Evolutionary conservation across 176 grass and related monocot species (phyloP).

Genomic region (Puya raimondii): DNA sequence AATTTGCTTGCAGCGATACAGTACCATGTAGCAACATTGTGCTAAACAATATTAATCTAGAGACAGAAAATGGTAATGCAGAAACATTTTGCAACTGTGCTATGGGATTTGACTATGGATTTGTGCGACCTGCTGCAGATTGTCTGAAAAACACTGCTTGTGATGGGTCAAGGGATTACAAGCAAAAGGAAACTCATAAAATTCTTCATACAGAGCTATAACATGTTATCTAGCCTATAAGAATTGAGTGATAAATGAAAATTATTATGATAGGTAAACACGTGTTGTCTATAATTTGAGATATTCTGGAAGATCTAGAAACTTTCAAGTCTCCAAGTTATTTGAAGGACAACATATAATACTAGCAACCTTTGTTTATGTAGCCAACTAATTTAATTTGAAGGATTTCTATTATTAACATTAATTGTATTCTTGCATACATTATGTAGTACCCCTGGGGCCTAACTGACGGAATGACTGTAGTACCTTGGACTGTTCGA

Average conservation of each 20-base stretch:
- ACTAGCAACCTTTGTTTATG: neutral
- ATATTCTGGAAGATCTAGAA: neutral
- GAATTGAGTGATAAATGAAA: neutral
- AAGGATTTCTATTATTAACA: neutral
- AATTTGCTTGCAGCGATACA: constrained; percentile 76
- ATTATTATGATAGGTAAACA: neutral
- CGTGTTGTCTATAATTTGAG: neutral
- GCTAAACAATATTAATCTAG: constrained; percentile 56
- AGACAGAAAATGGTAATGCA: constrained; percentile 28
- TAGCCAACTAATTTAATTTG: neutral
- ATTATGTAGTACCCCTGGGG: no score
- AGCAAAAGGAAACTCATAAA: neutral
- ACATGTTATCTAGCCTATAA: neutral
- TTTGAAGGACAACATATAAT: neutral
- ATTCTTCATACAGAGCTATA: neutral
- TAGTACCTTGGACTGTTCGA: no score
- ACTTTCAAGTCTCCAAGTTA: neutral
- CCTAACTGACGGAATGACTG: no score
- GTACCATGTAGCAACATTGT: constrained; percentile 69
- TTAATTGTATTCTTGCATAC: neutral
- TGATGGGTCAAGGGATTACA: constrained; percentile 2
- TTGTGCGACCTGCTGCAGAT: constrained; percentile 51
- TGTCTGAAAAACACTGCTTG: constrained; percentile 54
- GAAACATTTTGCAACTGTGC: constrained; percentile 80
- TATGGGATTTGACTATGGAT: constrained; percentile 45